A percentile compares a stretch with the other conserved stretches of the same genome.
Conservation (phyloP, 2,329 filamentous ascomycete species). For the Cytospora leucostoma region DNA sequence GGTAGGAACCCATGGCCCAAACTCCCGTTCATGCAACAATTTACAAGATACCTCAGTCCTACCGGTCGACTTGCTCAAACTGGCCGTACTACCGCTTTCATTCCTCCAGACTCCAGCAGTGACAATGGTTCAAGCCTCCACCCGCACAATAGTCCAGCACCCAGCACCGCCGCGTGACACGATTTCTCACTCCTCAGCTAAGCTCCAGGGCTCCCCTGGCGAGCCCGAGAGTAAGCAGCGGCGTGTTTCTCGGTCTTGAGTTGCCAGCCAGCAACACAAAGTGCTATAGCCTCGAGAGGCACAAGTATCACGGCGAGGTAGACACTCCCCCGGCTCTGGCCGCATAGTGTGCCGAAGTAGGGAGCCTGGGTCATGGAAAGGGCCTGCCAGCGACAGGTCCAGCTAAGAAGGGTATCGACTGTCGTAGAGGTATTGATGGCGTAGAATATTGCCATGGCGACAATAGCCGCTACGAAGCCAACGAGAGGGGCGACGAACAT, state of each 20-base stretch:
- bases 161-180: background rate
- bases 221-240: constrained; percentile 35
- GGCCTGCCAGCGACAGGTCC: constrained; percentile 61
- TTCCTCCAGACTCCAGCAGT: background rate
- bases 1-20: background rate
- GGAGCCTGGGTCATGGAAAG: constrained; percentile 55
- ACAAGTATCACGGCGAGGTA: constrained; percentile 58
- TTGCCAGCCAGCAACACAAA: constrained; percentile 50
- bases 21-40: background rate
- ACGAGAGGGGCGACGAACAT: constrained; percentile 45
- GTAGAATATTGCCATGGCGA: constrained; percentile 60
- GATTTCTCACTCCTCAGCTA: constrained; percentile 3
- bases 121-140: background rate
- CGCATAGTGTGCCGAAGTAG: constrained; percentile 58
- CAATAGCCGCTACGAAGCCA: constrained; percentile 49
- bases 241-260: constrained; percentile 47
- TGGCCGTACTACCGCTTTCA: background rate
- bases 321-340: constrained; percentile 55
- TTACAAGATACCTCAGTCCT: background rate
- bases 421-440: constrained; percentile 54
- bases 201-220: constrained; percentile 39
- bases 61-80: background rate
- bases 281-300: constrained; percentile 53
- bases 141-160: background rate
- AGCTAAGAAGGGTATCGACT: constrained; percentile 59